phyloP scores from a whole-genome alignment of 345 rosid genomes.

The Sisymbrium irio region DNA sequence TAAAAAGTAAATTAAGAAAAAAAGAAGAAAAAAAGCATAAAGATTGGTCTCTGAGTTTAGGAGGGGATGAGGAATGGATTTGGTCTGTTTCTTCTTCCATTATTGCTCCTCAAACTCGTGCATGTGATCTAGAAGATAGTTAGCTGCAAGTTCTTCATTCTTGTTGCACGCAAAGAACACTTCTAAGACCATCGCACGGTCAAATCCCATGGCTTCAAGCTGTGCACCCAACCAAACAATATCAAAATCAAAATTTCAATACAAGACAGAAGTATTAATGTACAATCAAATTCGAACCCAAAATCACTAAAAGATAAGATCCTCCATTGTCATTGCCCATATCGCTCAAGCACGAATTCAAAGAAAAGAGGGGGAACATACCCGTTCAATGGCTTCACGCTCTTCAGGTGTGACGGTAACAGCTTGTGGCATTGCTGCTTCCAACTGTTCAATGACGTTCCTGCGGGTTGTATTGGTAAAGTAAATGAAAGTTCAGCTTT shows the following conservation, averaged over 20 bases:
- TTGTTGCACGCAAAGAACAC: constrained; percentile 95
- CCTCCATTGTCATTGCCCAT: not conserved
- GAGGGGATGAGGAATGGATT: constrained; percentile 14
- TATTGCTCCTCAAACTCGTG: constrained; percentile 80
- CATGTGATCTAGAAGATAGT: constrained; percentile 90
- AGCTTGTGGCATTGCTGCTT: constrained; percentile 82
- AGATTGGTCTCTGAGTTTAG: constrained; percentile 31
- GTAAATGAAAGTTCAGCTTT: constrained; percentile 4
- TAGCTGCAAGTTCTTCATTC: constrained; percentile 92
- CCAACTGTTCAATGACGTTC: constrained; percentile 68
- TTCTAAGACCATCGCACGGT: constrained; percentile 68
- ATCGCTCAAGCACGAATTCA: not conserved
- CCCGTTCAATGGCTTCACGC: constrained; percentile 94
- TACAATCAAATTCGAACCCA: not conserved
- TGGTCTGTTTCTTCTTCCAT: constrained; percentile 22
- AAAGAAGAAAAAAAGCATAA: not conserved
- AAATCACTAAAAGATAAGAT: not conserved
- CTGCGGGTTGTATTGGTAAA: constrained; percentile 31
- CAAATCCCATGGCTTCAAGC: constrained; percentile 96
- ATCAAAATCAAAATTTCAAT: not conserved
- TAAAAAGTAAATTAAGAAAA: not conserved
- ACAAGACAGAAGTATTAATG: not conserved
- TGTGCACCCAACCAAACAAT: constrained; percentile 22
- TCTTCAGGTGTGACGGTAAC: constrained; percentile 88
- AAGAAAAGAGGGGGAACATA: constrained; percentile 29